Base-by-base conservation (phyloP, 306 rosid genomes). In the Abrus precatorius region DNA sequence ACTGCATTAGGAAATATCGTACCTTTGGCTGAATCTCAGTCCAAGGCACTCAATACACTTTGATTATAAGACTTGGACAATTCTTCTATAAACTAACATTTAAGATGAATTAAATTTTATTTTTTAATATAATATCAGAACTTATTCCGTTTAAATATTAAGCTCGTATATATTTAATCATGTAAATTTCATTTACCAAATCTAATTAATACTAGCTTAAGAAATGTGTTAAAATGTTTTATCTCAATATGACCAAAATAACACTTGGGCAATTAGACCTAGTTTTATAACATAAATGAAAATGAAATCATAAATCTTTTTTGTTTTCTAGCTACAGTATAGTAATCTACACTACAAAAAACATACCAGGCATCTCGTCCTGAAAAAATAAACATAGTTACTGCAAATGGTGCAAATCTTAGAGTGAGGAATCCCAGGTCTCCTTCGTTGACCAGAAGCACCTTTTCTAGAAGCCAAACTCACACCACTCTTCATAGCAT, bases 11-110 rank as follows among this genome's bases (percentile, higher is more conserved):
- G 36, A 20, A 36, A 68, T 47, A 27, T 74, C 1, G 30, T 82
- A 91, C 95, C 98, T 94, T 77, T 90, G 94, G 86, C 97, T 94
- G 86, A 90, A 92, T 89, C 88, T 87, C 81, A 84, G 83, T 32
- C 98, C 98, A 49, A 94, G 85, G 74, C 98, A 94, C 65, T 91
- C 85, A 1, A 86, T 54, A 70, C 98, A 94, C 85, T 94, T 94
- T 20, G 20, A 20, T 20, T 20, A 20, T 20, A 20, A 20, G 20
- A 20, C 20, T 20, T 20, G 20, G 20, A 20, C 20, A 20, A 20
- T 20, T 20, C n/a, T 20, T 20, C 20, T 20, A 20, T 20, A 20
- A 20, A 20, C 20, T 20, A 20, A 20, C 20, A 0, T 20, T 20
- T 20, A 20, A 20, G 20, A 20, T 20, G 20, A 20, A 20, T 20